phyloP scores from a whole-genome alignment of 306 rosid genomes.

The Leucaena leucocephala region DNA sequence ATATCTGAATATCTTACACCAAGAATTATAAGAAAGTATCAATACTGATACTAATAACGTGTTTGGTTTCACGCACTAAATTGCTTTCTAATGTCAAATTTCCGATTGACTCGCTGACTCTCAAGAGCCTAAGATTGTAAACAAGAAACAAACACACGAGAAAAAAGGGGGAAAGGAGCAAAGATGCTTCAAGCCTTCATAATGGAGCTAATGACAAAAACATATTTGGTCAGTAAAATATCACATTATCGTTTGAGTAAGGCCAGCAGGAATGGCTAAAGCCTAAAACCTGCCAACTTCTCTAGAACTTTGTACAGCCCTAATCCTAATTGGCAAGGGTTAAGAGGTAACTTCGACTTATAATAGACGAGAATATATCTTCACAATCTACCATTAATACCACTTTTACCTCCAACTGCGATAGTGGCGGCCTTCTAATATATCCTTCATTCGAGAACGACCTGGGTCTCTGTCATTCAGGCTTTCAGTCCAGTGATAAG shows the following conservation, averaged over 20 bases:
- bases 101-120: neutral
- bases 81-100: neutral
- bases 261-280: slow-evolving; percentile 15
- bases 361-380: slow-evolving; percentile 10
- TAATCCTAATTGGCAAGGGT: slow-evolving; percentile 27
- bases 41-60: neutral
- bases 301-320: slow-evolving; percentile 41
- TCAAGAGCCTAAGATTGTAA: neutral
- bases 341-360: slow-evolving; percentile 1
- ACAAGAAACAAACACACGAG: neutral
- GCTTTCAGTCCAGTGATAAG: slow-evolving; percentile 43
- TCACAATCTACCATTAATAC: slow-evolving; percentile 21
- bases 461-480: slow-evolving; percentile 44
- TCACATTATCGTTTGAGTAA: slow-evolving; percentile 1
- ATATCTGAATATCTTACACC: neutral
- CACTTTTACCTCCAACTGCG: slow-evolving; percentile 54
- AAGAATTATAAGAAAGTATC: neutral
- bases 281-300: slow-evolving; percentile 33
- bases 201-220: neutral
- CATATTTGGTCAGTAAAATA: neutral
- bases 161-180: no score
- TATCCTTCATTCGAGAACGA: slow-evolving; percentile 41
- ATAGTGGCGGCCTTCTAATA: slow-evolving; percentile 48
- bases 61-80: neutral
- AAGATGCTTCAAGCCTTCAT: neutral